Evolutionary conservation across 1,284 basidiomycete species (phyloP), one percentile per base, ranked within the genome.

Genomic region (Kalmanozyma brasiliensis): DNA sequence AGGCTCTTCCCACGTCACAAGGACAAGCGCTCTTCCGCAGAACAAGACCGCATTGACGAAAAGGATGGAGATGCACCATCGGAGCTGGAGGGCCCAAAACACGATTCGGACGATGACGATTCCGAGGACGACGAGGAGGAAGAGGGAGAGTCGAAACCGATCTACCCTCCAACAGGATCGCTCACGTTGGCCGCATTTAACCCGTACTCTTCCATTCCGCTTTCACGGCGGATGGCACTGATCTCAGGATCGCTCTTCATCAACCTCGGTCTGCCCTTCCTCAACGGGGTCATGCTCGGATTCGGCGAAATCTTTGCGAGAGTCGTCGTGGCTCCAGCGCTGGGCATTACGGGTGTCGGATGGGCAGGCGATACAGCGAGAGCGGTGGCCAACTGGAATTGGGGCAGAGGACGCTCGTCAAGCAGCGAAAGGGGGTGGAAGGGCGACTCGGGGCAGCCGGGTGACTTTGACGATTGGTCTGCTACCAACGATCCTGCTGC

Each of bases 221-320:
- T 63, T 35, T 46, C 52, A 6, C 52, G 79, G 4, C 69, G 79
- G 7, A 8, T 61, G 13, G 45, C 66, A 0, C 61, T 80, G 6
- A 84, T 96, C 57, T 79, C 91, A 38, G 91, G 93, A 4, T 89
- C 91, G 8, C 82, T 98, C 57, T 91, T 91, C 34, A 94, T 98
- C 84, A 98, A 98, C 83, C 83, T 98, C 59, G 83, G 94, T 2
- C 85, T 98, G 37, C 95, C 95, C 0, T 98, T 98, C 82, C 87
- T 98, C 43, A 98, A 98, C 79, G 95, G 95, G 24, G 91, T 98
- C 75, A 96, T 98, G 93, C 88, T 98, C 43, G 95, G 95, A 10
- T 94, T 98, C 79, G 95, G 95, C 22, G 95, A 98, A 84, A 93
- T 98, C 57, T 94, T 97, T 78, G 95, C 94, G 17, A 89, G 93